Evolutionary conservation across 2,329 filamentous ascomycete genomes (phyloP), one percentile per base, ranked within the genome.

Genomic region (Curvularia spicifera): DNA sequence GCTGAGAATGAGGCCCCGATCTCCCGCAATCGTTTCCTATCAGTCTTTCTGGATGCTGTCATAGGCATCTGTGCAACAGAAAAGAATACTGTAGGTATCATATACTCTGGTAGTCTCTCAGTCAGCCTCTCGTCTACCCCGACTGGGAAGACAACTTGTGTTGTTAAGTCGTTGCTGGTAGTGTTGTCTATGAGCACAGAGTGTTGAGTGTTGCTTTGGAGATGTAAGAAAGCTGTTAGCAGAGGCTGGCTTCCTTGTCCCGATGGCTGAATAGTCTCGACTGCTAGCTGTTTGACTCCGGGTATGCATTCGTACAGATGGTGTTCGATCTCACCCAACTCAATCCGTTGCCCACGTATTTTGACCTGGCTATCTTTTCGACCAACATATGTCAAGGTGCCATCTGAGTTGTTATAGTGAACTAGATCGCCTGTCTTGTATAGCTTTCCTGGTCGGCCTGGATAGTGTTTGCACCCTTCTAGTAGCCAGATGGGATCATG

Each of bases 71-170:
- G 58, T 20, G 71, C 76, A 29, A 83, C 0, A 78, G 75, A 8
- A 83, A 77, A 24, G 52, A 79, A 83, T 10, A 77, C 75, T 0
- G 73, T 73, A 0, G 82, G 78, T 0, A 79, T 68, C 77, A 79
- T 79, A 59, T 78, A 77, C 10, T 33, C 33, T 29, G 35, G 33
- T 13, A 42, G 48, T 20, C n/a, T 18, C 44, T 31, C 15, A 12
- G 15, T 26, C 26, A 46, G 28, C 5, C 28, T 29, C 28, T 29
- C 28, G 7, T 29, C 28, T 29, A 29, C 9, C 7, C 28, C 28
- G 9, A 29, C 28, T 29, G 28, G 28, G 28, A 29, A 29, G 28
- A 6, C 28, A n/a, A 9, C 0, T 5, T 8, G 31, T n/a, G n/a
- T 33, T 29, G 43, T 12, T 10, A 29, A 29, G 43, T 24, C 28